These are phyloP conservation scores for Bidens hawaiensis DNA, from an alignment of 140 eudicot species.

Conservation along the genomic window DNA sequence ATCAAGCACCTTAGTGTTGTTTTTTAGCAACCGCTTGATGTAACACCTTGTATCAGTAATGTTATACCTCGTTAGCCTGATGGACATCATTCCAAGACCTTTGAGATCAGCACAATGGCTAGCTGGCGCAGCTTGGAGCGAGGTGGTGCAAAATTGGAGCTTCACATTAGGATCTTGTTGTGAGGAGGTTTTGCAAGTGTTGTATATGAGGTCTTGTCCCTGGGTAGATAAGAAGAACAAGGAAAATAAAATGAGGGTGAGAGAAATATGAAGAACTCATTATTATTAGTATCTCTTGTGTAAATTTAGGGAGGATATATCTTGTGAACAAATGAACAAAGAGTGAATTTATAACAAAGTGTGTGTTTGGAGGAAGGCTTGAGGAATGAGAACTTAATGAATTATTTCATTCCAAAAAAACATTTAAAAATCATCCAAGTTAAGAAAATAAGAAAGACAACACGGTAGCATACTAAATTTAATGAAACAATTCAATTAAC, in stretches of 20 bases:
- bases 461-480: too few relatives aligned
- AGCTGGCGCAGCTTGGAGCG: slow-evolving; percentile 48
- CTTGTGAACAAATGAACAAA: slow-evolving; percentile 19
- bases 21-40: slow-evolving; percentile 30
- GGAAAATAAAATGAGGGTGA: slow-evolving; percentile 11
- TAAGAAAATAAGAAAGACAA: too few relatives aligned
- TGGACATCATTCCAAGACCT: slow-evolving; percentile 43
- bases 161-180: slow-evolving; percentile 31
- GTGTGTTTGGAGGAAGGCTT: not conserved
- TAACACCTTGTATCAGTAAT: slow-evolving; percentile 40
- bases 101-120: slow-evolving; percentile 37
- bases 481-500: too few relatives aligned
- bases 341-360: slow-evolving; percentile 20
- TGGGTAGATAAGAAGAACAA: slow-evolving; percentile 3
- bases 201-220: slow-evolving; percentile 30
- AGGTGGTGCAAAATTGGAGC: slow-evolving; percentile 35
- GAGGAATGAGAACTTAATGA: not conserved
- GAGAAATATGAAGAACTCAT: slow-evolving; percentile 20
- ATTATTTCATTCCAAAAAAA: not conserved
- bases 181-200: slow-evolving; percentile 39
- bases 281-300: slow-evolving; percentile 19
- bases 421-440: not conserved
- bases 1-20: slow-evolving; percentile 22
- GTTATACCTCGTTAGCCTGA: slow-evolving; percentile 30
- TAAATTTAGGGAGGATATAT: not conserved